Percentiles rank a stretch among this genome's conserved stretches.
These are phyloP conservation scores for Chaetoscypha palmicola DNA, from an alignment of 2,329 filamentous ascomycete genomes.

Conservation along the genomic window DNA sequence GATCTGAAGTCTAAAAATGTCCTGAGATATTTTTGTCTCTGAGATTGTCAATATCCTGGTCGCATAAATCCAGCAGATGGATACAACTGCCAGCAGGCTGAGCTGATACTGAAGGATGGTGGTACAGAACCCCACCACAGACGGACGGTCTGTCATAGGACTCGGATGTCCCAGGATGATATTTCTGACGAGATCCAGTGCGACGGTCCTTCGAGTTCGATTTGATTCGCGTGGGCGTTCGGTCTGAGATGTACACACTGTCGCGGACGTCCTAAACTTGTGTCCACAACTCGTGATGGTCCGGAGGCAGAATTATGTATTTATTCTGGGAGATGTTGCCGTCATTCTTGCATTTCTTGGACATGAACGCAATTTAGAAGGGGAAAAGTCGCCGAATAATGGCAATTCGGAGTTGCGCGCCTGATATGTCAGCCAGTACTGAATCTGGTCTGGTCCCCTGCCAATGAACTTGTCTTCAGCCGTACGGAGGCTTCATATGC, in stretches of 20 bases:
- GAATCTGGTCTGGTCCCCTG: neutral
- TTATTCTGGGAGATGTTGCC: too few relatives aligned
- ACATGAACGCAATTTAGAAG: too few relatives aligned
- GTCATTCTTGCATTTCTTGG: too few relatives aligned
- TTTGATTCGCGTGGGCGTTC: neutral
- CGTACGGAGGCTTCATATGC: too few relatives aligned
- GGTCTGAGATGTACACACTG: too few relatives aligned
- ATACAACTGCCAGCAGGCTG: neutral
- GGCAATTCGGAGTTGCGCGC: neutral
- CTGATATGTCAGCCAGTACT: neutral
- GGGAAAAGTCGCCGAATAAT: too few relatives aligned
- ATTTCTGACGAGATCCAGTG: too few relatives aligned
- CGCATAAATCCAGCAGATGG: neutral
- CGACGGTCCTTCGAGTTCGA: neutral
- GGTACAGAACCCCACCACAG: neutral
- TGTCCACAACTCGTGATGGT: neutral
- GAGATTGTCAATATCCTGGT: conserved; percentile 1
- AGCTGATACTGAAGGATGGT: conserved; percentile 1
- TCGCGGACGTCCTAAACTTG: neutral
- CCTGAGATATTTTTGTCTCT: conserved; percentile 3
- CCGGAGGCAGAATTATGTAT: too few relatives aligned
- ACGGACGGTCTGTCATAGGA: neutral
- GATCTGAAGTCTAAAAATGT: conserved; percentile 10
- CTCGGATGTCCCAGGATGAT: too few relatives aligned
- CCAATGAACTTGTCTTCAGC: neutral